These are phyloP conservation scores for Apodospora peruviana DNA, from an alignment of 495 filamentous ascomycete genomes.

Conservation along the genomic window DNA sequence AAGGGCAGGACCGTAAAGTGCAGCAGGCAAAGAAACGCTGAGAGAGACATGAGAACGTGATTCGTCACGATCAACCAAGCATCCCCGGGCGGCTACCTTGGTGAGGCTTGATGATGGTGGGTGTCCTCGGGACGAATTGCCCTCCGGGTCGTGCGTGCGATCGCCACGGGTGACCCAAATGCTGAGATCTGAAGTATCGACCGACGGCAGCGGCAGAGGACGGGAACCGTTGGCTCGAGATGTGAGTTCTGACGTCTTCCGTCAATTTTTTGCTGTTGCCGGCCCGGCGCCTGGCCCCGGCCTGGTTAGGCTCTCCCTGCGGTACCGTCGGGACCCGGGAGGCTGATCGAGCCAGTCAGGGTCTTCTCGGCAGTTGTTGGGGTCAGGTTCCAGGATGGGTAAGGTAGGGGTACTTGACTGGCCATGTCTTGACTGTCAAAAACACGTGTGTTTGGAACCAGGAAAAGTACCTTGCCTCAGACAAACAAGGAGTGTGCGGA, in stretches of 20 bases:
- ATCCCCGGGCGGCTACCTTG: no score
- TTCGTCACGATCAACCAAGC: background rate
- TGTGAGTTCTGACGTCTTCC: constrained; percentile 7
- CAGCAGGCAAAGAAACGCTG: no score
- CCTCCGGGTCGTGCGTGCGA: background rate
- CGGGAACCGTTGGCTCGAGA: constrained; percentile 17
- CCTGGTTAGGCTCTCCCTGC: background rate
- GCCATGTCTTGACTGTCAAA: constrained; percentile 13
- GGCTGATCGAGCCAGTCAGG: background rate
- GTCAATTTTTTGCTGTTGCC: no score
- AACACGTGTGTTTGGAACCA: background rate
- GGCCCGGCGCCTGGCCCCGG: background rate
- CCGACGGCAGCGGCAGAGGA: no score
- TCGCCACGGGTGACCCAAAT: background rate
- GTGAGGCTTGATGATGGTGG: no score
- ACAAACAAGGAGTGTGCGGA: no score
- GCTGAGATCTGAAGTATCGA: constrained; percentile 3
- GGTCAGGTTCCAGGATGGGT: no score
- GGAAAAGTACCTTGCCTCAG: no score
- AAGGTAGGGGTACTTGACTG: no score
- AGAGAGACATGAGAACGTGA: background rate
- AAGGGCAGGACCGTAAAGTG: no score
- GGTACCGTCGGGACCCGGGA: no score
- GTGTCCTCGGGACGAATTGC: background rate
- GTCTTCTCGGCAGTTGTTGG: constrained; percentile 1